Base-by-base conservation (phyloP, 2,329 filamentous ascomycete species). In the Neonectria coccinea region DNA sequence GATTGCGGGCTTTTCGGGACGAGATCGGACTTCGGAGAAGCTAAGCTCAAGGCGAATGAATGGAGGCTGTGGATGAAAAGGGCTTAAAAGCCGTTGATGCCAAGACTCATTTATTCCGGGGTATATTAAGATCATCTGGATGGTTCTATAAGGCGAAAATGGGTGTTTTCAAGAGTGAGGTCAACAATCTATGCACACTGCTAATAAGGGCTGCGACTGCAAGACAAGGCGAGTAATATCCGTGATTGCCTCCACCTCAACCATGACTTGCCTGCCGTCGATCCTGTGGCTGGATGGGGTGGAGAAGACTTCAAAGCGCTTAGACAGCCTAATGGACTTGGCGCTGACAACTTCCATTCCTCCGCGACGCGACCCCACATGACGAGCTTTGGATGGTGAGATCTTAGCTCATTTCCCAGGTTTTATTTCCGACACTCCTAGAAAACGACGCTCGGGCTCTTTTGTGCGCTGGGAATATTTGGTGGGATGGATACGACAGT, bases 351-450 rank as follows among this genome's bases (percentile, higher is more conserved):
- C 27, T 6, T 20, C n/a, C 27, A 31, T 20, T 47, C 44, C 44
- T 47, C 42, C 42, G 22, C 44, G 18, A 51, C 42, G 22, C 44
- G 18, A 51, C 47, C 47, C 47, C 47, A 27, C 27, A 51, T 51
- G 27, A 3, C 27, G 47, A 33, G 27, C 27, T 4, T 20, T n/a
- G 18, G n/a, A 6, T 27, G 5, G 25, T 2, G 16, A 3, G 25
- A 9, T 31, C 4, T 18, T 31, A 9, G 29, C 20, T 50, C 25
- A 14, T 9, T 18, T 48, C 29, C 25, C 4, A 18, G 11, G 29
- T 31, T 50, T 14, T 3, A 10, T 6, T 29, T 50, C 14, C 16
- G 45, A 1, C 25, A 29, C 7, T 50, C 10, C 2, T 31, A 1
- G 9, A 29, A 29, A 3, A 2, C 29, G 29, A 29, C 8, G 29